These are phyloP conservation scores for Poronia punctata DNA, from an alignment of 495 filamentous ascomycete genomes.

Conservation along the genomic window DNA sequence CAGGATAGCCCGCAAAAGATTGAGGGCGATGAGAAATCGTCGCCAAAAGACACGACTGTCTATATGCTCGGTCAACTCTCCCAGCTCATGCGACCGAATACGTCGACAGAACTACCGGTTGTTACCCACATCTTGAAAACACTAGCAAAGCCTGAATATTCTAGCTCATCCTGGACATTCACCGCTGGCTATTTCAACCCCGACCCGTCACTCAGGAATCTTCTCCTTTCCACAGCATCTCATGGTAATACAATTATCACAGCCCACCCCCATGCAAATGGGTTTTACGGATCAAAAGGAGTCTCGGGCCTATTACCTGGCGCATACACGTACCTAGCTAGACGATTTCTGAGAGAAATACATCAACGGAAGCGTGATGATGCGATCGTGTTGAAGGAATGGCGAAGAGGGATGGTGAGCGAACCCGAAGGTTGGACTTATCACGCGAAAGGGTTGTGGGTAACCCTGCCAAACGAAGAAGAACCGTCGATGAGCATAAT, in stretches of 20 bases:
- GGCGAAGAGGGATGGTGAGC: slow-evolving; percentile 74
- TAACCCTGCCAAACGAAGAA: slow-evolving; percentile 57
- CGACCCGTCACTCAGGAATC: slow-evolving; percentile 66
- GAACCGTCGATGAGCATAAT: slow-evolving; percentile 73
- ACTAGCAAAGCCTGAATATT: slow-evolving; percentile 53
- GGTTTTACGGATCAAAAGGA: slow-evolving; percentile 85
- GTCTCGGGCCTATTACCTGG: slow-evolving; percentile 83
- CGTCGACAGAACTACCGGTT: slow-evolving; percentile 81
- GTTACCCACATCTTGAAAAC: slow-evolving; percentile 65
- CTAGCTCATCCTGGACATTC: slow-evolving; percentile 78
- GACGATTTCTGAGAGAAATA: slow-evolving; percentile 70
- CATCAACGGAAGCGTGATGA: slow-evolving; percentile 50
- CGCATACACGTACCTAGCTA: slow-evolving; percentile 82
- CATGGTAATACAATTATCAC: slow-evolving; percentile 74
- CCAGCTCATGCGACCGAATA: slow-evolving; percentile 67
- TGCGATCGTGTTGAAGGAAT: slow-evolving; percentile 74
- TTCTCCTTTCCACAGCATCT: slow-evolving; percentile 66
- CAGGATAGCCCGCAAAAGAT: background rate
- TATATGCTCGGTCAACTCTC: slow-evolving; percentile 85
- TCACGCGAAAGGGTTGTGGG: slow-evolving; percentile 95
- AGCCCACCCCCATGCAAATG: slow-evolving; percentile 91
- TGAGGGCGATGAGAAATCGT: slow-evolving; percentile 7
- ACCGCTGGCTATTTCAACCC: slow-evolving; percentile 99
- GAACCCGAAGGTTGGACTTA: slow-evolving; percentile 90
- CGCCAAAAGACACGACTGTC: slow-evolving; percentile 57